A percentile compares a stretch with the other conserved stretches of the same genome.
Evolutionary conservation across 2,329 filamentous ascomycete genomes (phyloP).

Genomic region (Aphanocladium album): DNA sequence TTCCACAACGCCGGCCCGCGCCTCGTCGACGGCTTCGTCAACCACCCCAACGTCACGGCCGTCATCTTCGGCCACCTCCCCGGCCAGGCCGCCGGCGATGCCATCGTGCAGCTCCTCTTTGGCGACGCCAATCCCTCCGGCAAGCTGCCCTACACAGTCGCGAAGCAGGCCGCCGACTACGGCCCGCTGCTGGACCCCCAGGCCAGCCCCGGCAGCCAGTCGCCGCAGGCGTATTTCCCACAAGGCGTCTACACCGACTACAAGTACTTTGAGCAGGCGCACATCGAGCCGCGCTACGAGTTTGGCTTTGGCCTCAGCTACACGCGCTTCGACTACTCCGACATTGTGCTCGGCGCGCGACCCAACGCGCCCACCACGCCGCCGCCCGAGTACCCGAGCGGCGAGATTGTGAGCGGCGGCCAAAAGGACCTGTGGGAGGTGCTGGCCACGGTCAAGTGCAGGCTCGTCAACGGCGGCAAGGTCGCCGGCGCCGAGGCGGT

Average conservation of each 20-base stretch:
- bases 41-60: constrained; percentile 59
- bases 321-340: constrained; percentile 47
- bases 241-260: constrained; percentile 52
- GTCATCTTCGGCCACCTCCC: constrained; percentile 60
- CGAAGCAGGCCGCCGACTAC: constrained; percentile 52
- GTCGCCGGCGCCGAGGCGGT: constrained; percentile 41
- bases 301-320: constrained; percentile 55
- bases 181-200: constrained; percentile 37
- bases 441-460: constrained; percentile 33
- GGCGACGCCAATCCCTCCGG: constrained; percentile 53
- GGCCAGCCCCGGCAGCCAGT: constrained; percentile 41
- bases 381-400: constrained; percentile 32
- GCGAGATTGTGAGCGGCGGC: constrained; percentile 38
- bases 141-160: constrained; percentile 57
- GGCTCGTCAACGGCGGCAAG: constrained; percentile 38
- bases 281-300: constrained; percentile 46
- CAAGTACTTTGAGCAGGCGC: constrained; percentile 45
- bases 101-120: constrained; percentile 52
- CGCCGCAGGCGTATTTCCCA: constrained; percentile 47
- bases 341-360: constrained; percentile 33
- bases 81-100: constrained; percentile 56
- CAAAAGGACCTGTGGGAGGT: constrained; percentile 44
- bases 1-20: constrained; percentile 60
- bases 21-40: constrained; percentile 55
- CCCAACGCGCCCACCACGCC: constrained; percentile 20